phyloP scores from a whole-genome alignment of 2,329 filamentous ascomycete species.

The Aspergillus hiratsukae region DNA sequence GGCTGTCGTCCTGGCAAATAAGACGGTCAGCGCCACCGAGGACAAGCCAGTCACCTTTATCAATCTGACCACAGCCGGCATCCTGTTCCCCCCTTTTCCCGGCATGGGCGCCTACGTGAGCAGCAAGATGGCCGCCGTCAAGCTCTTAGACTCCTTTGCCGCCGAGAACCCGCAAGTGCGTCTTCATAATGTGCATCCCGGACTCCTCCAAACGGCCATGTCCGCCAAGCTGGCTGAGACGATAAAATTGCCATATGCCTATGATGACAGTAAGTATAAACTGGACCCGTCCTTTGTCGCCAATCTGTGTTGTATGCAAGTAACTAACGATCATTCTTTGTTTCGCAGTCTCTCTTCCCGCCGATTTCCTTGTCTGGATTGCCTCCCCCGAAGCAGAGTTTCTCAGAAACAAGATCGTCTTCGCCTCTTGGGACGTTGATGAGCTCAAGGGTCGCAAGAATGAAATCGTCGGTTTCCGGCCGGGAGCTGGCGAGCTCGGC shows the following conservation, averaged over 20 bases:
- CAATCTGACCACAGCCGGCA: conserved; percentile 8
- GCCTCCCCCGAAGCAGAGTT: conserved; percentile 36
- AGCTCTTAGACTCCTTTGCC: conserved; percentile 9
- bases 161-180: conserved; percentile 12
- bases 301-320: neutral
- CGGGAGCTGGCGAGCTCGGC: conserved; percentile 4
- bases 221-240: conserved; percentile 11
- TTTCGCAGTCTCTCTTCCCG: conserved; percentile 19
- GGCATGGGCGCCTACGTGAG: conserved; percentile 12
- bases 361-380: conserved; percentile 33
- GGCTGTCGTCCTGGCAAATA: conserved; percentile 6
- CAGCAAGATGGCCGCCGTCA: conserved; percentile 12
- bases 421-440: conserved; percentile 38
- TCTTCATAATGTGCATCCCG: conserved; percentile 15
- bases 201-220: conserved; percentile 16
- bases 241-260: conserved; percentile 8
- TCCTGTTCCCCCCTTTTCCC: conserved; percentile 8
- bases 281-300: neutral
- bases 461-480: conserved; percentile 13
- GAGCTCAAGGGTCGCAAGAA: conserved; percentile 26
- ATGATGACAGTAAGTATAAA: conserved; percentile 8
- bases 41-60: conserved; percentile 5
- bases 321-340: neutral
- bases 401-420: conserved; percentile 34
- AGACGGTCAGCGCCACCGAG: conserved; percentile 1